Conservation (phyloP, 1,284 basidiomycete genomes). For the Trametes polyzona region DNA sequence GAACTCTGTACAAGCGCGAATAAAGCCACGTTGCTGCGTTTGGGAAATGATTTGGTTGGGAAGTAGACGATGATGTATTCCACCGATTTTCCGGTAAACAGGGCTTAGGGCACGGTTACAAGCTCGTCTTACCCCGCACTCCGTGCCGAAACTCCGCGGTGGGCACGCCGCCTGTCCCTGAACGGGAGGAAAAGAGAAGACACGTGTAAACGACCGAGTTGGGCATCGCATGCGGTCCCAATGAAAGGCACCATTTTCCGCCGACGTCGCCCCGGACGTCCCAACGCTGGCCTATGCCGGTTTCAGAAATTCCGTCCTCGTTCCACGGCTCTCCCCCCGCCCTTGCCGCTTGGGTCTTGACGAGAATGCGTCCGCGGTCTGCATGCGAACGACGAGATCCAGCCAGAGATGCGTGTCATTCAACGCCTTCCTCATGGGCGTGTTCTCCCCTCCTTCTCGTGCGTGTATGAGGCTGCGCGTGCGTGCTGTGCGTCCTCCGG, state of each 20-base stretch:
- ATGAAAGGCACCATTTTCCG: conserved; percentile 36
- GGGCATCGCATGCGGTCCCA: conserved; percentile 34
- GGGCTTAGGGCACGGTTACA: conserved; percentile 9
- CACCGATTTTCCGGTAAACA: not conserved
- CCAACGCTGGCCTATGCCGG: conserved; percentile 19
- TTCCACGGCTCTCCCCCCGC: conserved; percentile 8
- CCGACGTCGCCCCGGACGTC: conserved; percentile 38
- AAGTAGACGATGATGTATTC: too few relatives aligned
- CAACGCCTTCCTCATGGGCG: conserved; percentile 6
- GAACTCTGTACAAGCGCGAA: conserved; percentile 1
- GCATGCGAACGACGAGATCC: conserved; percentile 6
- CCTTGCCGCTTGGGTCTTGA: not conserved
- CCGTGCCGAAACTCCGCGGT: conserved; percentile 9
- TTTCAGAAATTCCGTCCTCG: conserved; percentile 18
- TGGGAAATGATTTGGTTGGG: too few relatives aligned
- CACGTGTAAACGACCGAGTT: conserved; percentile 31
- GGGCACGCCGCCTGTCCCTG: too few relatives aligned
- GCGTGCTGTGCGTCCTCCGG: too few relatives aligned
- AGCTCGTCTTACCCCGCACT: conserved; percentile 4
- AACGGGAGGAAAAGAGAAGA: conserved; percentile 16
- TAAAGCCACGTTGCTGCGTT: conserved; percentile 9
- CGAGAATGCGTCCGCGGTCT: conserved; percentile 3
- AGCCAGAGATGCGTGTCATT: conserved; percentile 11
- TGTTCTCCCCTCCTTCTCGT: conserved; percentile 8
- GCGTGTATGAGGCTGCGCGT: too few relatives aligned